Evolutionary conservation across 352 stramenopile species (phyloP).

Genomic region (Pythium monospermum): DNA sequence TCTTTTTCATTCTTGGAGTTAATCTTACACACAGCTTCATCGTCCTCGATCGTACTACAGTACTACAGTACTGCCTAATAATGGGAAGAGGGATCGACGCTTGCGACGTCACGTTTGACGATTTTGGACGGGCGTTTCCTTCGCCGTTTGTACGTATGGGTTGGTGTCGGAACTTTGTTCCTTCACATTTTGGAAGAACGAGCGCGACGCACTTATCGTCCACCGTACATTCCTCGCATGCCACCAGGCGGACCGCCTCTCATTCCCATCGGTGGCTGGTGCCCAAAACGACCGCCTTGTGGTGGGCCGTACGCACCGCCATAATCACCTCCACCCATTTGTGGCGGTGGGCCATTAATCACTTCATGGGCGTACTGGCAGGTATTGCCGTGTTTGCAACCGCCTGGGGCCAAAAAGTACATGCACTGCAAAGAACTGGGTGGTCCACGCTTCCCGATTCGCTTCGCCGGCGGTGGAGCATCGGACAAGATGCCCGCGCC

Average conservation of each 20-base stretch:
- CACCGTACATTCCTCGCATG: constrained; percentile 52
- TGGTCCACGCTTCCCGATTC: constrained; percentile 39
- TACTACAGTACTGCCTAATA: too few species aligned
- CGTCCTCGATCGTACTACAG: constrained; percentile 1
- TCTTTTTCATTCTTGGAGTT: too few species aligned
- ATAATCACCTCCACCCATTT: constrained; percentile 30
- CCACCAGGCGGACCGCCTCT: constrained; percentile 23
- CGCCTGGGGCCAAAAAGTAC: constrained; percentile 57
- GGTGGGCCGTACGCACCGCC: constrained; percentile 60
- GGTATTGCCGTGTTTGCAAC: constrained; percentile 67
- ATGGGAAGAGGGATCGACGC: too few species aligned
- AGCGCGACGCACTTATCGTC: constrained; percentile 25
- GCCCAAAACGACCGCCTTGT: constrained; percentile 39
- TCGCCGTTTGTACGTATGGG: too few species aligned
- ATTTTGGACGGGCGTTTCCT: too few species aligned
- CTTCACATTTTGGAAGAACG: not conserved
- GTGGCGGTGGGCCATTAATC: constrained; percentile 8
- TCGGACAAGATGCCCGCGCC: constrained; percentile 34
- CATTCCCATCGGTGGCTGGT: constrained; percentile 34
- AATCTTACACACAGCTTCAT: too few species aligned
- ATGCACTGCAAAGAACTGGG: constrained; percentile 46
- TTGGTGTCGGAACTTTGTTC: not conserved
- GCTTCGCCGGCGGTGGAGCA: constrained; percentile 36
- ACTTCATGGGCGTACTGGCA: constrained; percentile 70
- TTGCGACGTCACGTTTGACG: too few species aligned